Percentiles rank a stretch among this genome's conserved stretches.
These are phyloP conservation scores for Mycena vulgaris DNA, from an alignment of 768 basidiomycete genomes.

Conservation along the genomic window DNA sequence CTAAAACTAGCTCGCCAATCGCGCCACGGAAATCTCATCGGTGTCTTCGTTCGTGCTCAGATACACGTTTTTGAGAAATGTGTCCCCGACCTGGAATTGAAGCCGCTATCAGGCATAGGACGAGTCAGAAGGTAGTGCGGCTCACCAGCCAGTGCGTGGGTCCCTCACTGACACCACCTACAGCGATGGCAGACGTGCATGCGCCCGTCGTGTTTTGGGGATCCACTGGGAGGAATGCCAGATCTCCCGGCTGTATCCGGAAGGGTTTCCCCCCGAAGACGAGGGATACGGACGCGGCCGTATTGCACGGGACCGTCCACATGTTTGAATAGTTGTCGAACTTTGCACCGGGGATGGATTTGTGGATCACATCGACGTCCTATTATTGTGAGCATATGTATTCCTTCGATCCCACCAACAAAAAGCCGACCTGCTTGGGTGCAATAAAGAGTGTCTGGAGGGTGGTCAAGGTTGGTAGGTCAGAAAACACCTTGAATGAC, in stretches of 20 bases:
- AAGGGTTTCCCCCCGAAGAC: conserved; percentile 73
- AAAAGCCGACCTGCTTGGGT: conserved; percentile 35
- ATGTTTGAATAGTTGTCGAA: conserved; percentile 61
- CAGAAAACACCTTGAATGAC: conserved; percentile 13
- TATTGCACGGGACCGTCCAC: conserved; percentile 80
- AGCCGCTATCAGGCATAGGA: background rate
- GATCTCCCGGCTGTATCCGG: conserved; percentile 70
- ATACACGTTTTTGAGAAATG: conserved; percentile 42
- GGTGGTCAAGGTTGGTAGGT: background rate
- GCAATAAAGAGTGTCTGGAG: conserved; percentile 38
- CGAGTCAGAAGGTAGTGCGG: conserved; percentile 28
- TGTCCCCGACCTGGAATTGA: conserved; percentile 37
- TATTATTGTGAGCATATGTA: conserved; percentile 25
- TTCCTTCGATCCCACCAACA: background rate
- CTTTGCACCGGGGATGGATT: conserved; percentile 68
- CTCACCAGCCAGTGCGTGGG: conserved; percentile 75
- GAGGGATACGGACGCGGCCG: conserved; percentile 66
- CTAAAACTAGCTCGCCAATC: conserved; percentile 11
- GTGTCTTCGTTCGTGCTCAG: conserved; percentile 30
- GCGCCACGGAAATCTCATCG: conserved; percentile 27
- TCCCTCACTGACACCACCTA: conserved; percentile 63
- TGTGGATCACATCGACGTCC: conserved; percentile 72
- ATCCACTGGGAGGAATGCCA: conserved; percentile 68
- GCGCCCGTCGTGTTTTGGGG: conserved; percentile 62
- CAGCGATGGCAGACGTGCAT: conserved; percentile 74